Conservation (phyloP, 805 yeast species). For the Nakazawaea holstii region DNA sequence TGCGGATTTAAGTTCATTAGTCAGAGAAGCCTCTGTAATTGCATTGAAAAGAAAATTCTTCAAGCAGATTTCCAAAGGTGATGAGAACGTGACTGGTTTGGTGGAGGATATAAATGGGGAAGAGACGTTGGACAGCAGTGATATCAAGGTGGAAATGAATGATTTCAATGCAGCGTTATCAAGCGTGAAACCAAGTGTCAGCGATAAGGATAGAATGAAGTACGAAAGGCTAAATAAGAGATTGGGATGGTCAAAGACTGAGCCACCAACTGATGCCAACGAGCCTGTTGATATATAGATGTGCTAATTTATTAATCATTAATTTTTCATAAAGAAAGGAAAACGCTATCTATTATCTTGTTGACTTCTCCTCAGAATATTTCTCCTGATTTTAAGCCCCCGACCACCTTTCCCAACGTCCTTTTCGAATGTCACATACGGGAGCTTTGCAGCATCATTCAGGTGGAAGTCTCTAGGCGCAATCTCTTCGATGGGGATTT, state of each 20-base stretch:
- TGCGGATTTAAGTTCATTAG: conserved; percentile 90
- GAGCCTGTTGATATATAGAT: not conserved
- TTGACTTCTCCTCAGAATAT: conserved; percentile 32
- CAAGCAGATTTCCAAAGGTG: conserved; percentile 39
- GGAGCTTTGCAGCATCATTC: conserved; percentile 17
- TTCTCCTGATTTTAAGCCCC: conserved; percentile 42
- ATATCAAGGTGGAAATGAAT: conserved; percentile 48
- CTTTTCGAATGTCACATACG: conserved; percentile 34
- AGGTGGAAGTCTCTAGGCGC: conserved; percentile 19
- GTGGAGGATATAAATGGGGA: conserved; percentile 34
- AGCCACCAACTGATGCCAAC: conserved; percentile 4
- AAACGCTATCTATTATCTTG: not conserved
- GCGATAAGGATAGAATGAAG: conserved; percentile 73
- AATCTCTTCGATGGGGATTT: conserved; percentile 48
- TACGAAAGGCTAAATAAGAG: conserved; percentile 70
- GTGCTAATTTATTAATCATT: too few species aligned
- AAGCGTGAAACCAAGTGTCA: conserved; percentile 84
- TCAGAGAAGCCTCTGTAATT: conserved; percentile 88
- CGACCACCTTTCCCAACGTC: conserved; percentile 40
- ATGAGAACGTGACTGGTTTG: conserved; percentile 38
- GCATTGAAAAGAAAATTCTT: conserved; percentile 78
- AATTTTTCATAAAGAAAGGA: too few species aligned
- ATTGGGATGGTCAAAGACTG: conserved; percentile 61
- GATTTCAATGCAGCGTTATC: conserved; percentile 72
- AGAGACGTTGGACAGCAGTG: conserved; percentile 19